Percentiles rank a stretch among this genome's conserved stretches.
Evolutionary conservation across 495 filamentous ascomycete species (phyloP).

Genomic region (Aspergillus diversus): DNA sequence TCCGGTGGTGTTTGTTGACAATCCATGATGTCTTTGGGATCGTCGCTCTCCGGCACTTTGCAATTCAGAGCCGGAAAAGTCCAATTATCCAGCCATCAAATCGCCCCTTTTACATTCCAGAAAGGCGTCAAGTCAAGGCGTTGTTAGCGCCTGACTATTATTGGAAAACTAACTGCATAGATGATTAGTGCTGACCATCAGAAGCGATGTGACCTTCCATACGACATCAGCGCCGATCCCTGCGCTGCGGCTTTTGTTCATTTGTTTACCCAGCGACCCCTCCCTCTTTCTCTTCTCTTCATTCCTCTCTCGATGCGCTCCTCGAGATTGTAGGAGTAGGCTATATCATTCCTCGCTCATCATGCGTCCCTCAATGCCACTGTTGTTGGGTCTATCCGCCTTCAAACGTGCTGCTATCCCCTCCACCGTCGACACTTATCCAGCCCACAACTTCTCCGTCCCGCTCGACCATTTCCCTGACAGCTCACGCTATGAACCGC

Average conservation of each 20-base stretch:
- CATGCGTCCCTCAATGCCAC: background rate
- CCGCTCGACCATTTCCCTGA: conserved; percentile 80
- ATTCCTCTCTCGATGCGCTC: background rate
- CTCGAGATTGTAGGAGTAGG: background rate
- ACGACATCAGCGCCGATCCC: background rate
- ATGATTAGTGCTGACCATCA: background rate
- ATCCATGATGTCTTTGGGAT: background rate
- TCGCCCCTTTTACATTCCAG: no score
- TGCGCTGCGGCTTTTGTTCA: background rate
- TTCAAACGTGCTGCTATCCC: background rate
- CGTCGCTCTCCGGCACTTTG: background rate
- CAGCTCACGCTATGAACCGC: conserved; percentile 69
- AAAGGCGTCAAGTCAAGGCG: no score
- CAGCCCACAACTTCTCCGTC: conserved; percentile 59
- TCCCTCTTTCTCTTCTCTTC: background rate
- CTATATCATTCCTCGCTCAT: background rate
- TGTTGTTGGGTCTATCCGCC: background rate
- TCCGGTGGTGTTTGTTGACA: no score
- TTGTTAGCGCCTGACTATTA: no score
- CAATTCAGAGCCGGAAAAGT: no score
- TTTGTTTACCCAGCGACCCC: background rate
- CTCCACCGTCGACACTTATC: background rate
- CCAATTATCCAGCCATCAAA: no score
- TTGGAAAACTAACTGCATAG: no score
- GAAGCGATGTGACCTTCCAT: background rate